Evolutionary conservation across 164 flowering plant genomes (phyloP).

Genomic region (grape (Vitis vinifera)): ASM3070453v1 NC_081811.1:25319001-25319500

Average conservation of each 20-base stretch:
- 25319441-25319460: slow-evolving; percentile 81
- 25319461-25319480: slow-evolving; percentile 69
- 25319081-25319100: slow-evolving; percentile 16
- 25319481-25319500: slow-evolving; percentile 71
- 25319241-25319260: slow-evolving; percentile 39
- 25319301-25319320: neutral
- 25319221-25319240: slow-evolving; percentile 60
- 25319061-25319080: slow-evolving; percentile 72
- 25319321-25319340: neutral
- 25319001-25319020: slow-evolving; percentile 19
- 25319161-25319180: neutral
- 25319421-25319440: slow-evolving; percentile 83
- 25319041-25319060: slow-evolving; percentile 72
- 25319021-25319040: slow-evolving; percentile 60
- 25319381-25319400: slow-evolving; percentile 55
- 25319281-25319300: slow-evolving; percentile 42
- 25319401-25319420: slow-evolving; percentile 81
- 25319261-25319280: slow-evolving; percentile 66
- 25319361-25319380: neutral
- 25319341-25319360: neutral
- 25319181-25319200: neutral
- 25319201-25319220: slow-evolving; percentile 86
- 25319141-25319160: neutral
- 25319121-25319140: neutral
- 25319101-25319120: neutral